A percentile compares a stretch with the other conserved stretches of the same genome.
Evolutionary conservation across 805 yeast species (phyloP).

Genomic region (Hermanozyma aechmeae): DNA sequence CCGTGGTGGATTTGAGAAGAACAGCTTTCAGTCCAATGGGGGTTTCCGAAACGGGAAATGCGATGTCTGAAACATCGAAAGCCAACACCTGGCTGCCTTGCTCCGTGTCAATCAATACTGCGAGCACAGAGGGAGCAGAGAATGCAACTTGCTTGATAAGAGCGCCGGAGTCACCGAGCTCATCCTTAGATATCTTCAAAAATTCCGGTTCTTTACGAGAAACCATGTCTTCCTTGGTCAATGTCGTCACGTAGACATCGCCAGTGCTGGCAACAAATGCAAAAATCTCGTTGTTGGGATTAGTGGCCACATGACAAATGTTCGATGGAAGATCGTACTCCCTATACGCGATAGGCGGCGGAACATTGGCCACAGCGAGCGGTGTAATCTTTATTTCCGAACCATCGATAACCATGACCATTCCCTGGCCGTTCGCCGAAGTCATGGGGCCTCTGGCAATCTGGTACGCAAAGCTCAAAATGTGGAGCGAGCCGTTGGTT

Average conservation of each 20-base stretch:
- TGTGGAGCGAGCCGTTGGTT: conserved; percentile 35
- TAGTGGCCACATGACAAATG: conserved; percentile 58
- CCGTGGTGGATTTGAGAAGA: conserved; percentile 44
- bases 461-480: conserved; percentile 58
- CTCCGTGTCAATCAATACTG: no score
- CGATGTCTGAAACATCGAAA: no score
- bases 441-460: conserved; percentile 60
- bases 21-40: conserved; percentile 45
- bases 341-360: conserved; percentile 85
- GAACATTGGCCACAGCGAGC: conserved; percentile 73
- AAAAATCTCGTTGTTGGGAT: conserved; percentile 45
- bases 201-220: no score
- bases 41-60: no score
- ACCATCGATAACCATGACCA: conserved; percentile 78
- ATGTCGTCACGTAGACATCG: conserved; percentile 20
- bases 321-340: conserved; percentile 45
- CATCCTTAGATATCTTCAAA: no score
- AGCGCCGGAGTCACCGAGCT: no score
- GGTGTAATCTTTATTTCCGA: conserved; percentile 66
- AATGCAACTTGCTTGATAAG: background rate
- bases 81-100: no score
- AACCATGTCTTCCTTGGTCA: no score
- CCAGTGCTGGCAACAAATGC: conserved; percentile 47
- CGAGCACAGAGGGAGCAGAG: no score
- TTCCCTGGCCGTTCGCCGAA: conserved; percentile 66